A percentile compares a stretch with the other conserved stretches of the same genome.
Evolutionary conservation across 2,329 filamentous ascomycete genomes (phyloP).

Genomic region (Talaromyces sp.): DNA sequence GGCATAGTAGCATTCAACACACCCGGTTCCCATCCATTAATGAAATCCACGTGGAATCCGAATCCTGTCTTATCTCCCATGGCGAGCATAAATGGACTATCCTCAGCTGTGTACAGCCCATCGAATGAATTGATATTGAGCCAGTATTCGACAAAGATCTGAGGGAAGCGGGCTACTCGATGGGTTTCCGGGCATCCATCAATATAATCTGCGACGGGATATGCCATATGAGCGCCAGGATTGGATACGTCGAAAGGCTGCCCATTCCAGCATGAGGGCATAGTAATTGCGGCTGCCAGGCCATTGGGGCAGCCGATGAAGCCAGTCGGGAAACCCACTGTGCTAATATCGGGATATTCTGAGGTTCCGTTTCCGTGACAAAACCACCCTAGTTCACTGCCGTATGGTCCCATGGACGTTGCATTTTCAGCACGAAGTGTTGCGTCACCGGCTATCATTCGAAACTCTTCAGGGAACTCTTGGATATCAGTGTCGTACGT

Average conservation of each 20-base stretch:
- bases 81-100: neutral
- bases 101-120: neutral
- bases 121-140: neutral
- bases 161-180: neutral
- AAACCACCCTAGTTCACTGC: neutral
- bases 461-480: neutral
- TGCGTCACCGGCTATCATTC: neutral
- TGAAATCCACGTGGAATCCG: neutral
- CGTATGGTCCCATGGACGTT: neutral
- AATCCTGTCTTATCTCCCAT: neutral
- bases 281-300: neutral
- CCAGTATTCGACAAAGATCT: neutral
- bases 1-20: neutral
- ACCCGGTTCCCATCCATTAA: neutral
- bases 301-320: neutral
- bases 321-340: neutral
- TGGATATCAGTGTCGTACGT: neutral
- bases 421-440: neutral
- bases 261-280: neutral
- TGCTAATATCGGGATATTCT: neutral
- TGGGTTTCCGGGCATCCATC: neutral
- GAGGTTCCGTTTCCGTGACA: neutral
- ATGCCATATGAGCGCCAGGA: neutral
- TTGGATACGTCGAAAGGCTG: neutral
- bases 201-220: neutral